phyloP scores from a whole-genome alignment of 2,329 filamentous ascomycete genomes.

The Epichloe sp. region DNA sequence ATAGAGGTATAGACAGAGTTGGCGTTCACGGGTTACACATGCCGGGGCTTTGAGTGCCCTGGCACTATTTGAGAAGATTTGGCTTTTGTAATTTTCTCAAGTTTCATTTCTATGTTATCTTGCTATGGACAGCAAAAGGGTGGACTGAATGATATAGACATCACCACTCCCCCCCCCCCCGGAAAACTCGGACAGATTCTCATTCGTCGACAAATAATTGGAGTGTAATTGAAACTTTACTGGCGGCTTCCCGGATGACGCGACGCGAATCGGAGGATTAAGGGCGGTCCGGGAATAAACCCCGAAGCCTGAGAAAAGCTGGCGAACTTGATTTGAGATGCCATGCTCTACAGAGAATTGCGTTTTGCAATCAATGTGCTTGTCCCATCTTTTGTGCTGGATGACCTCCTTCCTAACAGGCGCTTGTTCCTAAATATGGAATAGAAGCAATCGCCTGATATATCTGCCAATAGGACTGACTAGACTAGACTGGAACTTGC shows the following conservation, averaged over 20 bases:
- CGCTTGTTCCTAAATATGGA: no score
- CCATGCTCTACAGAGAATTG: no score
- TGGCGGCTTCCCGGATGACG: constrained; percentile 6
- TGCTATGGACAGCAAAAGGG: not conserved
- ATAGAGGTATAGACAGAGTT: constrained; percentile 27
- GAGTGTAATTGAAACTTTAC: constrained; percentile 11
- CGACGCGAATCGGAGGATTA: not conserved
- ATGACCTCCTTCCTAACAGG: no score
- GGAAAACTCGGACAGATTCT: constrained; percentile 1
- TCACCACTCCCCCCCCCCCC: constrained; percentile 2
- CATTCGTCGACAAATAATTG: constrained; percentile 10
- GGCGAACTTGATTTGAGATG: not conserved
- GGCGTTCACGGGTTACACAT: constrained; percentile 22
- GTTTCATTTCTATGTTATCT: constrained; percentile 7
- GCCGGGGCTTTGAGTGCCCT: constrained; percentile 5
- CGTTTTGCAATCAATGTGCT: no score
- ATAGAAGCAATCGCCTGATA: no score
- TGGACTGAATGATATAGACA: constrained; percentile 7
- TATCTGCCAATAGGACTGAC: not conserved
- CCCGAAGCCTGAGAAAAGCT: not conserved
- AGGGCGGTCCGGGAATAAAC: not conserved
- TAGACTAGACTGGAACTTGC: no score
- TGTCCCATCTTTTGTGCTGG: no score
- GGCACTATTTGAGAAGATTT: not conserved
- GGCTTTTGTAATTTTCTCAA: constrained; percentile 1